phyloP scores from a whole-genome alignment of 495 filamentous ascomycete species.

The Neurospora terricola region DNA sequence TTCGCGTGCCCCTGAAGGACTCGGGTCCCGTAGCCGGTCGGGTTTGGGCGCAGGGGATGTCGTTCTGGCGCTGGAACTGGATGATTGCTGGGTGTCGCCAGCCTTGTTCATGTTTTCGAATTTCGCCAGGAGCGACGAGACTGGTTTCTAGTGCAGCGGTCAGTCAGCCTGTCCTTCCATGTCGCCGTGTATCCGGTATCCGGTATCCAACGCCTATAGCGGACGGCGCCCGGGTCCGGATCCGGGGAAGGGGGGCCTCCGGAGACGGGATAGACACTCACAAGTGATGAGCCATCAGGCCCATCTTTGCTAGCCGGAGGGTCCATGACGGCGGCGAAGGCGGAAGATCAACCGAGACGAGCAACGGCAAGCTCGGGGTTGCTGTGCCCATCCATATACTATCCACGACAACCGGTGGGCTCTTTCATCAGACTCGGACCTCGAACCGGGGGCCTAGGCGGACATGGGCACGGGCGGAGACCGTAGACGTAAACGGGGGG shows the following conservation, averaged over 20 bases:
- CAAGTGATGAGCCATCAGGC: conserved; percentile 52
- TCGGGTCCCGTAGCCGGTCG: conserved; percentile 36
- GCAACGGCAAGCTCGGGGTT: conserved; percentile 15
- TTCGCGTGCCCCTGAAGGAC: conserved; percentile 34
- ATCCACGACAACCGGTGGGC: conserved; percentile 11
- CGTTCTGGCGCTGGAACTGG: conserved; percentile 15
- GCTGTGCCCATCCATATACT: conserved; percentile 19
- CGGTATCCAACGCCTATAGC: not conserved
- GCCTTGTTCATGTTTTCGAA: conserved; percentile 76
- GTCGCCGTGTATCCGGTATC: not conserved
- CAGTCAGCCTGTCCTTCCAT: conserved; percentile 7
- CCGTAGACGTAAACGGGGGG: not conserved
- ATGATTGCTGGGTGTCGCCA: conserved; percentile 23
- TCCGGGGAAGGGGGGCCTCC: not conserved
- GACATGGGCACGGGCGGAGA: conserved; percentile 1
- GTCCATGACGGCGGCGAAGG: conserved; percentile 29
- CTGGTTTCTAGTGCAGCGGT: conserved; percentile 48
- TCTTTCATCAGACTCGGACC: conserved; percentile 16
- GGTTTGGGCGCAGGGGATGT: conserved; percentile 28
- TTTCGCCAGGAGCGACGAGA: conserved; percentile 84
- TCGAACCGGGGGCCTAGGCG: not conserved
- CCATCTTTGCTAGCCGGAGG: conserved; percentile 27
- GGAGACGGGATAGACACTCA: conserved; percentile 23
- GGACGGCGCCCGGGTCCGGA: not conserved
- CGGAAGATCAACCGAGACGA: conserved; percentile 12